Conservation (phyloP, 805 yeast genomes). For the Ogataea wickerhamii region DNA sequence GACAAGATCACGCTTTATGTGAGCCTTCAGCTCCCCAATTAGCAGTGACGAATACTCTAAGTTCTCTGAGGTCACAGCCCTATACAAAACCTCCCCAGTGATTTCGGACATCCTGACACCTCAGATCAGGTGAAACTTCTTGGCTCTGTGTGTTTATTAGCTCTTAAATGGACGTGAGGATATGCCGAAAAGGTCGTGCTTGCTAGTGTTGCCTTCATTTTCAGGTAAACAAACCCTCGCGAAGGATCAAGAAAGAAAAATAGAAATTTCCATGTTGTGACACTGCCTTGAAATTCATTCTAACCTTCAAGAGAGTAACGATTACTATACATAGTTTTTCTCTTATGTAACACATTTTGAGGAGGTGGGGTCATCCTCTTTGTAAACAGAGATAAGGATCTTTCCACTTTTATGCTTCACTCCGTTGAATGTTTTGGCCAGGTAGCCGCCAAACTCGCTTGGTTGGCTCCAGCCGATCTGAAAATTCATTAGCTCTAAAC, state of each 20-base stretch:
- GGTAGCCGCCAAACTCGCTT: slow-evolving; percentile 56
- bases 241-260: not conserved
- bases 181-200: no score
- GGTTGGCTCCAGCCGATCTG: slow-evolving; percentile 74
- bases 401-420: slow-evolving; percentile 52
- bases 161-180: no score
- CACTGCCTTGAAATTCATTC: no score
- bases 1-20: slow-evolving; percentile 53
- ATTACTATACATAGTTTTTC: not conserved
- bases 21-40: slow-evolving; percentile 42
- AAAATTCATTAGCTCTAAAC: slow-evolving; percentile 37
- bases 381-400: slow-evolving; percentile 47
- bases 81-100: slow-evolving; percentile 24
- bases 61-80: slow-evolving; percentile 24
- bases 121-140: no score
- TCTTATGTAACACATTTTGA: no score
- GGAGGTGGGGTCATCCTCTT: slow-evolving; percentile 17
- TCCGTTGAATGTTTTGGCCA: slow-evolving; percentile 56
- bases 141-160: no score
- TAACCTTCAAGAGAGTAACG: no score
- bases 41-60: slow-evolving; percentile 21
- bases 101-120: slow-evolving; percentile 14
- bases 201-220: not conserved
- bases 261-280: not conserved
- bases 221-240: not conserved